Percentiles rank a stretch among this genome's conserved stretches.
phyloP scores from a whole-genome alignment of 148 eudicot species.

The Chenopodium quinoa region DNA sequence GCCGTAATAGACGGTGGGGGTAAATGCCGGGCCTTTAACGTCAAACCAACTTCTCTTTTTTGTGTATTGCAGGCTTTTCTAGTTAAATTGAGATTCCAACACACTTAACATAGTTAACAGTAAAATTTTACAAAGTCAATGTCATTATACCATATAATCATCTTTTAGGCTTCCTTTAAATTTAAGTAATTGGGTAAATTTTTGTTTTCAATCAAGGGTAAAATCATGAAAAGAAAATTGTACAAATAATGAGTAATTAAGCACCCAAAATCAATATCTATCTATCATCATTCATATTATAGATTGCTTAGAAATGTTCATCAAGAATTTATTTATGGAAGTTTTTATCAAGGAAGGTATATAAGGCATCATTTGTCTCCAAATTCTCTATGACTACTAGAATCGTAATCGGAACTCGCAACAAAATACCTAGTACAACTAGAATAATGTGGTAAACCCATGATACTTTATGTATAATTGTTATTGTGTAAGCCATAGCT shows the following conservation, averaged over 20 bases:
- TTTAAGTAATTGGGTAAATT: slow-evolving; percentile 11
- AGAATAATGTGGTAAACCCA: too few relatives aligned
- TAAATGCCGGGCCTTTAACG: slow-evolving; percentile 22
- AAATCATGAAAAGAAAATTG: neutral
- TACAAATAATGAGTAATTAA: neutral
- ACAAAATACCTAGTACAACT: too few relatives aligned
- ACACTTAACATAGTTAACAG: neutral
- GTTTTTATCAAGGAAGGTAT: neutral
- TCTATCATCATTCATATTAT: neutral
- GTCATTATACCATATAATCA: slow-evolving; percentile 18
- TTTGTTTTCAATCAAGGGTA: too few relatives aligned
- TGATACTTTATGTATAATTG: too few relatives aligned
- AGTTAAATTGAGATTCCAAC: slow-evolving; percentile 8
- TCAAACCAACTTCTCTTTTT: slow-evolving; percentile 11
- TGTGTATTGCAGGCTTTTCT: neutral
- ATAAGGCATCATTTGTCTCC: too few relatives aligned
- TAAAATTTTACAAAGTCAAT: slow-evolving; percentile 18
- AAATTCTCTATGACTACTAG: too few relatives aligned
- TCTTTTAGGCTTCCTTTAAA: slow-evolving; percentile 10
- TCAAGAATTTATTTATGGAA: neutral
- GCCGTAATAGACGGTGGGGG: slow-evolving; percentile 1
- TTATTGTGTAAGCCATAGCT: too few relatives aligned
- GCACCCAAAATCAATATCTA: neutral
- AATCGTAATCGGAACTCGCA: too few relatives aligned
- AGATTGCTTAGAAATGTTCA: neutral